These are phyloP conservation scores for Nannizzia gypsea DNA, from an alignment of 2,329 filamentous ascomycete species.

Conservation along the genomic window DNA sequence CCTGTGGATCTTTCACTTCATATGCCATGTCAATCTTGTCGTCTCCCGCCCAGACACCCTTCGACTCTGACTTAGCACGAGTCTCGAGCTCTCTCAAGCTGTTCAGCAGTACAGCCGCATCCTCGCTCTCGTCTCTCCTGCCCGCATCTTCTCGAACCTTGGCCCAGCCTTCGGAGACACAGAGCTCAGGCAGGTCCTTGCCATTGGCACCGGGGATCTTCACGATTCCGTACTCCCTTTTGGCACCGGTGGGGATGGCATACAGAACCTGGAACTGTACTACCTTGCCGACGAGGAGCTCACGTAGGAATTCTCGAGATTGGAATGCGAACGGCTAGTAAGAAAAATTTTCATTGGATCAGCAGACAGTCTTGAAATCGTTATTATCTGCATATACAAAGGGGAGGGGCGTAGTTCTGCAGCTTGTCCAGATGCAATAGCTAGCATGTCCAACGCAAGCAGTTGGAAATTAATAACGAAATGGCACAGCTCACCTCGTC, in stretches of 20 bases:
- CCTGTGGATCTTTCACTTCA: constrained; percentile 63
- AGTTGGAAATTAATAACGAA: not conserved
- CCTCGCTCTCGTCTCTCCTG: constrained; percentile 69
- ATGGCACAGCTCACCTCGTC: constrained; percentile 53
- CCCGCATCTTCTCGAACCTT: constrained; percentile 92
- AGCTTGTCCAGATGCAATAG: too few relatives aligned
- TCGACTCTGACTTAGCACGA: constrained; percentile 63
- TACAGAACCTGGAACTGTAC: constrained; percentile 79
- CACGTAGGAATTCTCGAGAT: constrained; percentile 84
- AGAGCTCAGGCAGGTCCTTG: constrained; percentile 64
- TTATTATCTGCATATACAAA: not conserved
- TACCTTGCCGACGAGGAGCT: constrained; percentile 71
- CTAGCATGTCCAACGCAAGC: not conserved
- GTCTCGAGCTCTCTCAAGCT: constrained; percentile 65
- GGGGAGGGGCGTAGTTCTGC: not conserved
- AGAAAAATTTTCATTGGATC: not conserved
- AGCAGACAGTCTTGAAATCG: not conserved
- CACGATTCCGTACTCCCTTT: constrained; percentile 78
- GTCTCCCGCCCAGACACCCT: constrained; percentile 67
- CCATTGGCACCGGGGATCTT: constrained; percentile 69
- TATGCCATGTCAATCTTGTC: constrained; percentile 63
- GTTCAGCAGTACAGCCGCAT: constrained; percentile 58
- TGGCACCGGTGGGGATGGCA: constrained; percentile 62
- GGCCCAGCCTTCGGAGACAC: constrained; percentile 79
- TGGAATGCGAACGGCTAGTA: constrained; percentile 69